phyloP scores from a whole-genome alignment of 2,329 filamentous ascomycete genomes.

The Calonectria hawksworthii region DNA sequence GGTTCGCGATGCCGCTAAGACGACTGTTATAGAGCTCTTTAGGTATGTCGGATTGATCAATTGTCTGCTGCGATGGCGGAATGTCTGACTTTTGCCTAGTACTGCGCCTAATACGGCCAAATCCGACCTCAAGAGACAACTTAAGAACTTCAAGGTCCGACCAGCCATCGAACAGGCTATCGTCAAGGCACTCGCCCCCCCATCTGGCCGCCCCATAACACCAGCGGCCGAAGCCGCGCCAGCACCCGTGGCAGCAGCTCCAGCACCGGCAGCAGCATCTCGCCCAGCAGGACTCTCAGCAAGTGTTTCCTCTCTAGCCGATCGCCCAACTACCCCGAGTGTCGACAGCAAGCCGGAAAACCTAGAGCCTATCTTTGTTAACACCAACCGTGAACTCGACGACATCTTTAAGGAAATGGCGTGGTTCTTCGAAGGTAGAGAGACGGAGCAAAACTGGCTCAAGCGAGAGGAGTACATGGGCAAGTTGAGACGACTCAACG shows the following conservation, averaged over 20 bases:
- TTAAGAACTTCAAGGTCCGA: slow-evolving; percentile 86
- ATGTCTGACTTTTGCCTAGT: slow-evolving; percentile 55
- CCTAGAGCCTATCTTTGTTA: slow-evolving; percentile 86
- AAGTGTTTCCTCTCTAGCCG: slow-evolving; percentile 65
- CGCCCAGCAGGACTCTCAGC: slow-evolving; percentile 60
- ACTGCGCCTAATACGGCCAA: slow-evolving; percentile 87
- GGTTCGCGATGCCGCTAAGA: slow-evolving; percentile 88
- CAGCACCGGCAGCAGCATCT: slow-evolving; percentile 17
- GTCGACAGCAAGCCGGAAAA: slow-evolving; percentile 75
- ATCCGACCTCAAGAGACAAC: slow-evolving; percentile 87
- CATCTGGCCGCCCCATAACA: slow-evolving; percentile 58
- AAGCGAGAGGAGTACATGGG: slow-evolving; percentile 85
- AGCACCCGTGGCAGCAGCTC: slow-evolving; percentile 53
- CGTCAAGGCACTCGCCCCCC: slow-evolving; percentile 77
- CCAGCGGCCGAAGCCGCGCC: slow-evolving; percentile 55
- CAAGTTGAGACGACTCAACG: slow-evolving; percentile 82
- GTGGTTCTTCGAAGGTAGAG: slow-evolving; percentile 85
- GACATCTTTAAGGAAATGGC: slow-evolving; percentile 88
- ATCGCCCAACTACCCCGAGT: slow-evolving; percentile 72
- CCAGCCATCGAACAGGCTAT: slow-evolving; percentile 89
- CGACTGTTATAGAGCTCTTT: slow-evolving; percentile 88
- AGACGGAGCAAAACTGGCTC: slow-evolving; percentile 93
- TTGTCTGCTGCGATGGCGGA: background rate
- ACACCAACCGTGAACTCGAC: slow-evolving; percentile 89
- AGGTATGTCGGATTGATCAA: slow-evolving; percentile 63